Evolutionary conservation across 176 grass and related monocot genomes (phyloP), one percentile per base, ranked within the genome.

Genomic region (Triticum urartu): DNA sequence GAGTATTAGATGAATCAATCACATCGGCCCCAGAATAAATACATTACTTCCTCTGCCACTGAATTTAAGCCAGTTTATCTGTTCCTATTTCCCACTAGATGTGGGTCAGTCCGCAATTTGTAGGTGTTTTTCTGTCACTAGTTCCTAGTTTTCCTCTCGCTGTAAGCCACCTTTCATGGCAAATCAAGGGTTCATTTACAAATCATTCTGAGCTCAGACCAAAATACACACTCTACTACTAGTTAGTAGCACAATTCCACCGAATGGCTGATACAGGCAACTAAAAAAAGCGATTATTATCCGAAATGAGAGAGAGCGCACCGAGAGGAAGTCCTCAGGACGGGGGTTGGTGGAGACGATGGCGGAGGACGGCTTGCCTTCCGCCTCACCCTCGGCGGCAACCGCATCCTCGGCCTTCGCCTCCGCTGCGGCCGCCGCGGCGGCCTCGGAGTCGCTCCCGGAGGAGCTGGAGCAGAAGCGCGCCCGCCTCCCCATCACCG

Each of bases 391-490:
- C 6, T 77, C 90, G 24, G 85, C 78, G 38, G 38, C 86, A 17
- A 73, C 82, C 22, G 63, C 90, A 9, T 83, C 92, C 70, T 90
- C 89, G 47, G 81, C 52, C 78, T 89, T 86, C 7, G 88, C 83
- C 68, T 86, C 83, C 61, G 77, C 83, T 14, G 79, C 88, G 10
- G 75, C 85, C 9, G 79, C 87, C 60, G 79, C 88, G 11, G 75
- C 85, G 5, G 83, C 89, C 68, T 91, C 89, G 9, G 85, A 76
- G 47, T 91, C 90, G 22, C 75, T 82, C 17, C 75, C 82, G 20
- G 89, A 78, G 20, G 86, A 76, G 24, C 92, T 88, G 64, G 95
- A 94, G 84, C 90, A 97, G 84, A 92, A 97, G 38, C 91, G 89
- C 28, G 35, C 86, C 77, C 84, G 91, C 77, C 78, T 94, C 13